Evolutionary conservation across 2,329 filamentous ascomycete species (phyloP).

Genomic region (Ceratocystis harringtonii): DNA sequence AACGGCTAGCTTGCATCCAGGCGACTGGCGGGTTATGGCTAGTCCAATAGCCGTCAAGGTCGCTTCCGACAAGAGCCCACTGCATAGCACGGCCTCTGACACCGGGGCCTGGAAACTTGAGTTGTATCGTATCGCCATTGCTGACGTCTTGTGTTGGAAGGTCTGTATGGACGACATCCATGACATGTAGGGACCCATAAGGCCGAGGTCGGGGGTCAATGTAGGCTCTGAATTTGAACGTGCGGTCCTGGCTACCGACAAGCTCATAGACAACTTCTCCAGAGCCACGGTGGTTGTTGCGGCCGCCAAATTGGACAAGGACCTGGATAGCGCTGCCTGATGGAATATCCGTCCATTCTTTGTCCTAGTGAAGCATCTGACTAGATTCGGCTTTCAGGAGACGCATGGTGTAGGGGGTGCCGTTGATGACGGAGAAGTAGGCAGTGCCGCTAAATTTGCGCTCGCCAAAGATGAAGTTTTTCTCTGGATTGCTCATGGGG

Average conservation of each 20-base stretch:
- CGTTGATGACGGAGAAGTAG: constrained; percentile 11
- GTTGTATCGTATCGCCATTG: constrained; percentile 2
- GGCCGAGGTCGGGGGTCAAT: constrained; percentile 2
- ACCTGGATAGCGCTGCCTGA: constrained; percentile 12
- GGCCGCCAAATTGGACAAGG: constrained; percentile 12
- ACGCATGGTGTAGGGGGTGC: constrained; percentile 12
- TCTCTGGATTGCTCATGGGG: background rate
- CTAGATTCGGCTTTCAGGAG: constrained; percentile 3
- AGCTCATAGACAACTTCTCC: constrained; percentile 9
- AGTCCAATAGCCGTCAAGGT: constrained; percentile 11
- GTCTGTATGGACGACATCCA: constrained; percentile 8
- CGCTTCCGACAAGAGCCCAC: constrained; percentile 9
- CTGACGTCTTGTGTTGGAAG: constrained; percentile 3
- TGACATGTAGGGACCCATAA: constrained; percentile 10
- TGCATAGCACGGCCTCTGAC: constrained; percentile 10
- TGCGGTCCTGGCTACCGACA: constrained; percentile 5
- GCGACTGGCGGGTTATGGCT: constrained; percentile 10
- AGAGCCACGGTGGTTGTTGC: constrained; percentile 11
- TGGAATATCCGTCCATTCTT: constrained; percentile 11
- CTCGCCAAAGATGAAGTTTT: constrained; percentile 10
- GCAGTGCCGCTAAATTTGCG: constrained; percentile 9
- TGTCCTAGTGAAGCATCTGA: constrained; percentile 14
- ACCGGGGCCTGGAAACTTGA: constrained; percentile 8
- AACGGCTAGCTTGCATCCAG: constrained; percentile 22
- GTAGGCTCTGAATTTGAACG: constrained; percentile 9